Conservation (phyloP, 2,329 filamentous ascomycete species). For the Botrytis galanthina region DNA sequence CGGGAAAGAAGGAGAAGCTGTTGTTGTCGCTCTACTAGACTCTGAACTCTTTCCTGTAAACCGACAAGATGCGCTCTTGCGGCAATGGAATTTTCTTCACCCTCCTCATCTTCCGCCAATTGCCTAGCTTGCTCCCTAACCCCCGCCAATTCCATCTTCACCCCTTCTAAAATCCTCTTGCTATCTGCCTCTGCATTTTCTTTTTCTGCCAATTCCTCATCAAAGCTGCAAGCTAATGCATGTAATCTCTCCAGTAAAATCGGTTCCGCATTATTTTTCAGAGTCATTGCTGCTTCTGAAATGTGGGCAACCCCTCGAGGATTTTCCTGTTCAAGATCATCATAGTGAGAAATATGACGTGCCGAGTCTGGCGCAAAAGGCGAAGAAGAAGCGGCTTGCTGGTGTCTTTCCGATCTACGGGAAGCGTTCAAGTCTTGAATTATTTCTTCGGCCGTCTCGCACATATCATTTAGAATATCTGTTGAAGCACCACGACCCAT, state of each 20-base stretch:
- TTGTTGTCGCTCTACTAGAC: slow-evolving; percentile 48
- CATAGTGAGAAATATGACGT: slow-evolving; percentile 53
- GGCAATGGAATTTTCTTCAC: slow-evolving; percentile 25
- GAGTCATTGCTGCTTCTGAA: slow-evolving; percentile 65
- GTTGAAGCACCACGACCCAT: slow-evolving; percentile 77
- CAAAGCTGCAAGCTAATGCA: slow-evolving; percentile 67
- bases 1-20: slow-evolving; percentile 41
- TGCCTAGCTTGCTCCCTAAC: slow-evolving; percentile 59
- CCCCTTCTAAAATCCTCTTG: slow-evolving; percentile 62
- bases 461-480: slow-evolving; percentile 77
- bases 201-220: slow-evolving; percentile 73
- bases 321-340: slow-evolving; percentile 34
- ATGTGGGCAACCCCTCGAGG: slow-evolving; percentile 41
- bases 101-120: slow-evolving; percentile 40
- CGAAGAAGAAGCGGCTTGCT: slow-evolving; percentile 70
- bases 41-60: slow-evolving; percentile 30
- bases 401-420: slow-evolving; percentile 47
- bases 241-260: slow-evolving; percentile 71
- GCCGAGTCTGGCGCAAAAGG: slow-evolving; percentile 62
- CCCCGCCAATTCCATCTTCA: slow-evolving; percentile 63
- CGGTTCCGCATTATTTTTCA: slow-evolving; percentile 67
- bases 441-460: slow-evolving; percentile 80
- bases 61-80: slow-evolving; percentile 29
- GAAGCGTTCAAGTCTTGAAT: slow-evolving; percentile 73
- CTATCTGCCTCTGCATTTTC: slow-evolving; percentile 68